Conservation (phyloP, 257 asterid species). For the Solanum sitiens region DNA sequence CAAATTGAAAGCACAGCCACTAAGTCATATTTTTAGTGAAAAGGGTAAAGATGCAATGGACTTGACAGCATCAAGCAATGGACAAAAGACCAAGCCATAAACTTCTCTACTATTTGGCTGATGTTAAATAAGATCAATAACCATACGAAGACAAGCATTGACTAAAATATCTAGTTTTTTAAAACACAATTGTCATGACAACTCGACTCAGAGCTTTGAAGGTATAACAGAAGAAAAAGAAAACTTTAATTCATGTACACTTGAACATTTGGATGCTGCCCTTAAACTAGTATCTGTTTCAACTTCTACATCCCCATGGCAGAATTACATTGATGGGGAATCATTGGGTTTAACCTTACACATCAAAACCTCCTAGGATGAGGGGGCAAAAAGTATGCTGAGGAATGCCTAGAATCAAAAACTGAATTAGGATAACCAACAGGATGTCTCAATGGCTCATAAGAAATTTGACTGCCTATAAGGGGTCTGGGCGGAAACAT, state of each 20-base stretch:
- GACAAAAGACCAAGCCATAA: background rate
- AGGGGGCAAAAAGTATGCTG: background rate
- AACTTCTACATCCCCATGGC: background rate
- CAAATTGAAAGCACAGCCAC: background rate
- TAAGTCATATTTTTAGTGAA: background rate
- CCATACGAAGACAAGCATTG: background rate
- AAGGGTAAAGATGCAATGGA: background rate
- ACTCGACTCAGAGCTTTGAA: background rate
- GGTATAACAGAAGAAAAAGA: too few relatives aligned
- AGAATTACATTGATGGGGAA: background rate
- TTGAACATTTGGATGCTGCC: background rate
- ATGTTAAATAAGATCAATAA: background rate
- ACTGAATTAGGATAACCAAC: background rate
- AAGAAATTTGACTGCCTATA: background rate
- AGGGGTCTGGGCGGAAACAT: background rate
- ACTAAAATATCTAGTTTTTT: background rate
- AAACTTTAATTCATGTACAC: background rate
- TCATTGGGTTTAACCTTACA: background rate
- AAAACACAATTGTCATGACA: background rate
- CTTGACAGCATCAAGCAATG: background rate
- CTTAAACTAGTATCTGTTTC: background rate
- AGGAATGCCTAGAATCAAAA: background rate
- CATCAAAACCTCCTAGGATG: background rate
- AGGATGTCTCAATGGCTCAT: background rate
- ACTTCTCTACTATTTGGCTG: background rate